Percentiles rank a stretch among this genome's conserved stretches.
Conservation (phyloP, 164 flowering plant species). For the Stephania cephalantha region DNA sequence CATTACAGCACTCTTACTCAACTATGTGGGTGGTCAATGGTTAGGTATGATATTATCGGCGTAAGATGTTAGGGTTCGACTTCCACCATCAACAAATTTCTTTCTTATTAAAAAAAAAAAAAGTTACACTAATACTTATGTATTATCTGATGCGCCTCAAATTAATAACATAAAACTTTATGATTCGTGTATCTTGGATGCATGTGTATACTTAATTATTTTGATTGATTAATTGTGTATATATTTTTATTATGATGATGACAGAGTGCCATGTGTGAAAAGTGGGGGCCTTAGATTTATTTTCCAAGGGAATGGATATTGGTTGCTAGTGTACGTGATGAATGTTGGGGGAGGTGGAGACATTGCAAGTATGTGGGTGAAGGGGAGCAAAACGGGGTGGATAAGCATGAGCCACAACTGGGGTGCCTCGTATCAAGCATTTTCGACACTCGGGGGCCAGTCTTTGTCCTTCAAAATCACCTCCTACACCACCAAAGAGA, state of each 20-base stretch:
- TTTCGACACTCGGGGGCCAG: slow-evolving; percentile 62
- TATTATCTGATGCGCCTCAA: no score
- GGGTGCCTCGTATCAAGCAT: slow-evolving; percentile 94
- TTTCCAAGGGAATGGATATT: slow-evolving; percentile 86
- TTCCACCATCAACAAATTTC: no score
- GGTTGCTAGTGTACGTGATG: slow-evolving; percentile 87
- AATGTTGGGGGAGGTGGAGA: slow-evolving; percentile 92
- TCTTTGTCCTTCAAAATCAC: slow-evolving; percentile 70
- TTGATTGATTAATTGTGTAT: not conserved
- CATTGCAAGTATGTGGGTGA: slow-evolving; percentile 61
- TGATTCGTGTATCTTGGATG: no score
- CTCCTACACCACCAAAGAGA: slow-evolving; percentile 50
- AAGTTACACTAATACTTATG: no score
- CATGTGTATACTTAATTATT: no score
- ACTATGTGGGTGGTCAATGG: no score
- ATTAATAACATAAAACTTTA: no score
- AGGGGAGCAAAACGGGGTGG: slow-evolving; percentile 60
- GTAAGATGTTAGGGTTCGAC: no score
- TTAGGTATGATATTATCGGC: no score
- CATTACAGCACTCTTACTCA: no score
- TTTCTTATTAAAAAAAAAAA: no score
- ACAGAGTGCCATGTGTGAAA: slow-evolving; percentile 61
- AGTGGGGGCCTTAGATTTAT: slow-evolving; percentile 55
- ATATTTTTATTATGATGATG: not conserved
- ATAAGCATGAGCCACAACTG: slow-evolving; percentile 65